Evolutionary conservation across 495 filamentous ascomycete species (phyloP), one percentile per base, ranked within the genome.

Genomic region (Neurospora terricola): DNA sequence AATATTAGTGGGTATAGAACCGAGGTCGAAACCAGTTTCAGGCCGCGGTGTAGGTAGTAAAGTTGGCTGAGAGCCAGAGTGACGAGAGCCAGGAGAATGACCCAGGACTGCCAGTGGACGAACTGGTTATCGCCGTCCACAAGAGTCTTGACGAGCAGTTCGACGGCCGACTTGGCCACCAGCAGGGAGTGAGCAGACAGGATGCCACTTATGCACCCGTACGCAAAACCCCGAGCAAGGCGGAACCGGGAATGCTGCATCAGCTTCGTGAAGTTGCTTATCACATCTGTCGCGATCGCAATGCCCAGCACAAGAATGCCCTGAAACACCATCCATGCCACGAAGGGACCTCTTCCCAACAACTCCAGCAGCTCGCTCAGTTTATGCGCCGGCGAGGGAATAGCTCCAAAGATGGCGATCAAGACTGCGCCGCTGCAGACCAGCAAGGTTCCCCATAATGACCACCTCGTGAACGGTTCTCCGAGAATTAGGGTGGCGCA

Each of bases 1-100:
- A 99, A 99, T 42, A 98, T 94, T 77, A 98, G 91, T 7, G 96
- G 96, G 83, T 99, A 99, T 76, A 99, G 88, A 70, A 99, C 90
- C 82, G 93, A 97, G 21, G 96, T 98, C 70, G 94, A 97, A 81
- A 95, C 94, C 48, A 98, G 86, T 79, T 97, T 97, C 73, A 99
- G 86, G 70, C 96, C 96, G 23, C 92, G 88, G 80, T 99, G 95
- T 40, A 99, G 89, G 79, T 94, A 98, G 83, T 96, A 99, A 18
- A 99, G 86, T 82, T 99, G 96, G 38, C 91, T 90, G 43, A 99
- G 88, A 4, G 96, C 96, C 71, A 99, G 87, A 7, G 84, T 83
- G 70, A 97, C 86, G 59, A 99, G 91, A 18, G 88, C 92, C 23
- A 98, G 79, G 16, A 99, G 87, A 62, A 98, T 94, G 78, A 92